Percentiles rank a stretch among this genome's conserved stretches.
Conservation (phyloP, 768 basidiomycete genomes). For the Mycena crocata region DNA sequence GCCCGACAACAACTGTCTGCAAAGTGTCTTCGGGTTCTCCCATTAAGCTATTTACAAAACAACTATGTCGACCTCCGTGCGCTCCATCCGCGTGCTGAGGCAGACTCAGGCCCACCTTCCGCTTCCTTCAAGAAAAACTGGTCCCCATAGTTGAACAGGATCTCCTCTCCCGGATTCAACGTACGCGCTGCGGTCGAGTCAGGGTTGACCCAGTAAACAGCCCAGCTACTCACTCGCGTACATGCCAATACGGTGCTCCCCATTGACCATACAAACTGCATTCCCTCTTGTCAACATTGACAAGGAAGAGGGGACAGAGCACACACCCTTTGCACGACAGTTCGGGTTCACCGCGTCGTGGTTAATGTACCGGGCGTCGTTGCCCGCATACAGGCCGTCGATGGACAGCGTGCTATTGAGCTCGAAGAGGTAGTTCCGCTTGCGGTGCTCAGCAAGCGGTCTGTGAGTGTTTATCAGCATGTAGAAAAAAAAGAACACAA, state of each 20-base stretch:
- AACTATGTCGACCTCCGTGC: too few relatives aligned
- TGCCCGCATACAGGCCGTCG: slow-evolving; percentile 70
- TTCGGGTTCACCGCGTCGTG: slow-evolving; percentile 59
- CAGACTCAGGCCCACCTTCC: too few relatives aligned
- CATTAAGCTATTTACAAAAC: too few relatives aligned
- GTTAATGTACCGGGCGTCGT: slow-evolving; percentile 77
- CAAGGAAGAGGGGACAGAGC: background rate
- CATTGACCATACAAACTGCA: slow-evolving; percentile 69
- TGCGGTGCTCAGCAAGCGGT: slow-evolving; percentile 56
- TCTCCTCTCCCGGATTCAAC: slow-evolving; percentile 57
- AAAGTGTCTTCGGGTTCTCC: too few relatives aligned
- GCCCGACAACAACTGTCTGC: too few relatives aligned
- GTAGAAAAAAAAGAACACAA: background rate
- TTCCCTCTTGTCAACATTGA: background rate
- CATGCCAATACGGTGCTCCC: slow-evolving; percentile 75
- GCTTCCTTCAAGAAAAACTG: too few relatives aligned
- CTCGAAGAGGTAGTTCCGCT: slow-evolving; percentile 72
- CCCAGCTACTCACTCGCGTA: slow-evolving; percentile 59
- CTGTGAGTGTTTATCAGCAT: slow-evolving; percentile 38
- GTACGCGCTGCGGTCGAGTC: slow-evolving; percentile 46
- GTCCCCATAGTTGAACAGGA: slow-evolving; percentile 70
- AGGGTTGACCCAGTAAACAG: background rate
- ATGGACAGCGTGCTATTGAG: slow-evolving; percentile 59
- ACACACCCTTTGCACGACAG: slow-evolving; percentile 58
- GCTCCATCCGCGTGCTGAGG: too few relatives aligned